Evolutionary conservation across 225 moss, liverwort and hornwort genomes (phyloP).

Genomic region (Marchantia polymorpha): DNA sequence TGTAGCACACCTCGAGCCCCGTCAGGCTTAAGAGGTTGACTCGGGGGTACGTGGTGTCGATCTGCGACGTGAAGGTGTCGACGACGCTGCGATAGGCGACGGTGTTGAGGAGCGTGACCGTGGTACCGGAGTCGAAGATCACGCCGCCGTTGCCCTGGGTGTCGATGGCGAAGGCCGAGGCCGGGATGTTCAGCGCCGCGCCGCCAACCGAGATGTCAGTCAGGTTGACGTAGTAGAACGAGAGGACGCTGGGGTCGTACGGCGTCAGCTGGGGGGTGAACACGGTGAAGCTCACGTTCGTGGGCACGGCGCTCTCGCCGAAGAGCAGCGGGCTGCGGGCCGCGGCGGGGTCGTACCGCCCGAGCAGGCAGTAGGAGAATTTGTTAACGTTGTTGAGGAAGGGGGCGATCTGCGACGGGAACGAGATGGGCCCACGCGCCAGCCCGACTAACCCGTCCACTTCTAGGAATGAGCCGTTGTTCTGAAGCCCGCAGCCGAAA

Average conservation of each 20-base stretch:
- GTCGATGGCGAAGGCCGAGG: conserved; percentile 26
- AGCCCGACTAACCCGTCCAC: conserved; percentile 40
- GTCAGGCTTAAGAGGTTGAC: too few species aligned
- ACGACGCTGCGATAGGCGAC: conserved; percentile 59
- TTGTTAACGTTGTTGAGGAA: conserved; percentile 29
- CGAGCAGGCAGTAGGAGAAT: conserved; percentile 47
- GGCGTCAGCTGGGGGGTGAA: conserved; percentile 37
- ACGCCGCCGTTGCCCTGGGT: conserved; percentile 53
- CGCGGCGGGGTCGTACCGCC: conserved; percentile 23
- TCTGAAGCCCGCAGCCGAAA: conserved; percentile 44
- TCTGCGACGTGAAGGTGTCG: conserved; percentile 41
- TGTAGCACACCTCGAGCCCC: conserved; percentile 76
- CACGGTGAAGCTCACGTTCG: conserved; percentile 20
- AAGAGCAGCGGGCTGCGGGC: conserved; percentile 40
- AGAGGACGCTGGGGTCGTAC: conserved; percentile 20
- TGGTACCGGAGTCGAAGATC: conserved; percentile 79
- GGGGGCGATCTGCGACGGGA: conserved; percentile 37
- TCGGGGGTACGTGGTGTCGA: conserved; percentile 40
- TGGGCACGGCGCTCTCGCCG: conserved; percentile 35
- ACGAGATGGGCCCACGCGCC: conserved; percentile 30
- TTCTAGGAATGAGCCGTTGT: conserved; percentile 36
- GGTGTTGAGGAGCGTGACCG: conserved; percentile 63
- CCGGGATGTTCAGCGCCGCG: conserved; percentile 25
- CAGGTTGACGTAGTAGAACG: conserved; percentile 43
- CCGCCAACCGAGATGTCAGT: conserved; percentile 32